Evolutionary conservation across 1,284 basidiomycete species (phyloP).

Genomic region (Earliella scabrosa): DNA sequence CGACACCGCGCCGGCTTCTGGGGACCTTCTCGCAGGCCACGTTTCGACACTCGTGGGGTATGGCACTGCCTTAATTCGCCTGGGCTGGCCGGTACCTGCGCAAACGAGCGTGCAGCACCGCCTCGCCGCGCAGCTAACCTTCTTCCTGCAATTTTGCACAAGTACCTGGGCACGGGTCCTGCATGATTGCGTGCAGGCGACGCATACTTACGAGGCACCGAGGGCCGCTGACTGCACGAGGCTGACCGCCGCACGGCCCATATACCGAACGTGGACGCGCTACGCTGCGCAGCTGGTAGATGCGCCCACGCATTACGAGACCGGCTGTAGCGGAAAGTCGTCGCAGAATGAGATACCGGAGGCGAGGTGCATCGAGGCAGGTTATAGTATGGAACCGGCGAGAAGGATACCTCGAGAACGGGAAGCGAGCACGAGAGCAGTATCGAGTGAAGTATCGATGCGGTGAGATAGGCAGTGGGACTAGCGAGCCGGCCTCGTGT

Average conservation of each 20-base stretch:
- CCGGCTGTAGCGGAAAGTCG: no score
- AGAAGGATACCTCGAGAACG: no score
- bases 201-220: no score
- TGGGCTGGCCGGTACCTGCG: not conserved
- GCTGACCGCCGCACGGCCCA: no score
- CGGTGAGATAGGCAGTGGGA: constrained; percentile 18
- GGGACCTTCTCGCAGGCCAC: not conserved
- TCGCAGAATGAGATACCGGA: not conserved
- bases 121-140: not conserved
- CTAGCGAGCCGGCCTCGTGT: constrained; percentile 24
- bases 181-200: no score
- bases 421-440: not conserved
- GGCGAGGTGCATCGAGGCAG: not conserved
- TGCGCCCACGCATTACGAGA: no score
- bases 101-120: not conserved
- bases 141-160: not conserved
- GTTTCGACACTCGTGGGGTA: not conserved
- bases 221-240: no score
- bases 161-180: not conserved
- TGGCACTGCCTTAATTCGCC: not conserved
- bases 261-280: no score
- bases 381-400: not conserved
- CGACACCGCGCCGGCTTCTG: not conserved
- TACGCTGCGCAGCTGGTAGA: no score
- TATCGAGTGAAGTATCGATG: constrained; percentile 23